phyloP scores from a whole-genome alignment of 345 rosid genomes.

The Euphorbia peplus region DNA sequence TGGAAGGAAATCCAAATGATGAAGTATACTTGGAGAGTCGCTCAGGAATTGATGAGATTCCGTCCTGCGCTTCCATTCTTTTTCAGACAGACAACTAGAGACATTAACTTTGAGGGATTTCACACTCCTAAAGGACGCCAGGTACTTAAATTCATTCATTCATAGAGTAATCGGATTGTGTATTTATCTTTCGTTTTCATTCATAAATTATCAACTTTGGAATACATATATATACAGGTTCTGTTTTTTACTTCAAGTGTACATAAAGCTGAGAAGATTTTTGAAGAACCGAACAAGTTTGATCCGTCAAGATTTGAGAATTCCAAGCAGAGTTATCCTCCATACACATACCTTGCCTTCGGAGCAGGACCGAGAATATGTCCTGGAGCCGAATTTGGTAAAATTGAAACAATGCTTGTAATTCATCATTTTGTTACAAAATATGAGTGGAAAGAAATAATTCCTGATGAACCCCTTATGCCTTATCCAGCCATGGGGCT shows the following conservation, averaged over 20 bases:
- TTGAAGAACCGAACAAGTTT: conserved; percentile 13
- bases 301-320: conserved; percentile 9
- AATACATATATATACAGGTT: background rate
- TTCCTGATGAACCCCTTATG: background rate
- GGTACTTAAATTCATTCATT: too few species aligned
- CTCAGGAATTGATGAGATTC: background rate
- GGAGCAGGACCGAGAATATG: conserved; percentile 13
- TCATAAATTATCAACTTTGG: too few species aligned
- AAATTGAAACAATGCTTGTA: background rate
- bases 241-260: background rate
- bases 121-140: too few species aligned
- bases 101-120: too few species aligned
- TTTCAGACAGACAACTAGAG: background rate
- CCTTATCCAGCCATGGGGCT: conserved; percentile 8
- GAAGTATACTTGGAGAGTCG: background rate
- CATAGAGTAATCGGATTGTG: too few species aligned
- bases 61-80: background rate
- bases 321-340: background rate
- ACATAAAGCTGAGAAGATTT: background rate
- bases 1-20: conserved; percentile 1
- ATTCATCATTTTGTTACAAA: conserved; percentile 7
- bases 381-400: conserved; percentile 12
- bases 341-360: conserved; percentile 4
- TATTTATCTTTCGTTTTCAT: too few species aligned
- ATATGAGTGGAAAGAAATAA: background rate